phyloP scores from a whole-genome alignment of 495 filamentous ascomycete genomes.

The Penicillium cataractarum region DNA sequence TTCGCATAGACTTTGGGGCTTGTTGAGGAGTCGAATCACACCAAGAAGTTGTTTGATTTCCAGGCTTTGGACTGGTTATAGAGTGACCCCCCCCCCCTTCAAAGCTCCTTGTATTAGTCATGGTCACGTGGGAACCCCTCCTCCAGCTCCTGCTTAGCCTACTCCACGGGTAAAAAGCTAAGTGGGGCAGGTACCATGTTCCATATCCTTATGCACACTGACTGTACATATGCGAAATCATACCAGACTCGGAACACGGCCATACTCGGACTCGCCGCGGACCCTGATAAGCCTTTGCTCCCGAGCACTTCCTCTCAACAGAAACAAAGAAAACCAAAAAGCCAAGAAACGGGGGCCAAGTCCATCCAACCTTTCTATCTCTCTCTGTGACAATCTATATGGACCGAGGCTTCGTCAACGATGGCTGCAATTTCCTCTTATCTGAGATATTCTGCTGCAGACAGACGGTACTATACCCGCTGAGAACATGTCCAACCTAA shows the following conservation, averaged over 20 bases:
- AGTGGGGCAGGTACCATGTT: too few species aligned
- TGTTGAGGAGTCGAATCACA: background rate
- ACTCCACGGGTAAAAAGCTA: too few species aligned
- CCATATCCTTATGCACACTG: too few species aligned
- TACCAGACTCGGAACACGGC: background rate
- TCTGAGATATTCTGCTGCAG: background rate
- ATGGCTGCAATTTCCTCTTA: background rate
- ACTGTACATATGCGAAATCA: background rate
- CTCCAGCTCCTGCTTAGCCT: too few species aligned
- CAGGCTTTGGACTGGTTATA: too few species aligned
- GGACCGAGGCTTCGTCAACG: background rate
- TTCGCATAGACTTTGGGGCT: background rate
- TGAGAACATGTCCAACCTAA: background rate
- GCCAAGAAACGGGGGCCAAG: too few species aligned
- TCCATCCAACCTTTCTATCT: background rate
- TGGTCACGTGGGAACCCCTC: too few species aligned
- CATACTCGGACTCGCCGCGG: background rate
- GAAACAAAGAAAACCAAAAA: background rate
- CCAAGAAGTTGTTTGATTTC: background rate
- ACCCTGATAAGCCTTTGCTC: background rate
- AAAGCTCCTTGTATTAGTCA: too few species aligned
- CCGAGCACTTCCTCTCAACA: background rate
- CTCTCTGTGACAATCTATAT: background rate
- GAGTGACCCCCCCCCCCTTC: too few species aligned
- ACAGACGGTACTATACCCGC: conserved; percentile 1